Evolutionary conservation across 1,284 basidiomycete species (phyloP), one percentile per base, ranked within the genome.

Genomic region (Ganoderma sinense): DNA sequence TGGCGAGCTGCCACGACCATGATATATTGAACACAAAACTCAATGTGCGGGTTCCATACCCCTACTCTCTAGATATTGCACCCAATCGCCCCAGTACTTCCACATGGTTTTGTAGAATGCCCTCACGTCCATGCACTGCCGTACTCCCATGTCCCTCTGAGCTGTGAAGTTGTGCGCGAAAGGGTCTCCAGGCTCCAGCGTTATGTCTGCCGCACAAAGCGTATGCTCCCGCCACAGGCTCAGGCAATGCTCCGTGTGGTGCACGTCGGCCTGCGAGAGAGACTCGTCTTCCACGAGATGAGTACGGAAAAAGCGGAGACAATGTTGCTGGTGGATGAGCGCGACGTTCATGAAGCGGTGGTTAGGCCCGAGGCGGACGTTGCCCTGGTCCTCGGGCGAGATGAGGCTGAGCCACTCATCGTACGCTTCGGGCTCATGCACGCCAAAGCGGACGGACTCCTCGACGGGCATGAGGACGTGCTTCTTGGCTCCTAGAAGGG

Each of bases 251-350:
- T 75, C 73, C 45, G 45, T 58, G 31, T 71, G 71, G 61, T 66
- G 59, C 6, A 65, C 36, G 26, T 61, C 56, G 1, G 23, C 51
- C 20, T 61, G 56, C 5, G 23, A 58, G 31, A 64, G 65, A 1
- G 26, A 58, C 20, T 53, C 64, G 41, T 69, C 72, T 14, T 56
- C 40, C 8, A n/a, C 31, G 39, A 56, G 53, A 39, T n/a, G 78
- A 74, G 39, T 66, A 66, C 68, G 68, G 72, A 65, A 55, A 45
- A 41, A 73, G 65, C 81, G 77, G 33, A 84, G 75, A 64, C 83
- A 84, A 67, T 83, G 82, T 62, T 82, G 71, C 72, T 84, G 78
- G 75, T 84, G 83, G 64, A 77, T 82, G 76, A 84, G 78, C 10
- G 78, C 75, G n/a, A 83, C 74, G 36, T 77, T 77, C 70, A 79